Evolutionary conservation across 192 early-diverging fungal genomes (phyloP).

Genomic region (Coemansia sp.): DNA sequence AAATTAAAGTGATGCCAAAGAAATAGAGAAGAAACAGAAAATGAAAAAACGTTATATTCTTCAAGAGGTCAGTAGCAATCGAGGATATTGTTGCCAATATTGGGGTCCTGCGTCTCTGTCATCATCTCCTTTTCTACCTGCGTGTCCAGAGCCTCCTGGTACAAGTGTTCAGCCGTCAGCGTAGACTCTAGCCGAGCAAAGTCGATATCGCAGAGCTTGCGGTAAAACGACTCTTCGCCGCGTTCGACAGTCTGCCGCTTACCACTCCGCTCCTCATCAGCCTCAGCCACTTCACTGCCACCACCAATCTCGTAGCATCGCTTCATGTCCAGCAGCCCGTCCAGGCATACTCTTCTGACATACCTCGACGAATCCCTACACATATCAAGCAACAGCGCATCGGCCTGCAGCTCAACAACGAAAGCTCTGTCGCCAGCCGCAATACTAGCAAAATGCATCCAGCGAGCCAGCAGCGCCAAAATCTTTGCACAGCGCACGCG

Average conservation of each 20-base stretch:
- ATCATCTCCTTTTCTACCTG: slow-evolving; percentile 47
- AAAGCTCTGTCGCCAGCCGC: background rate
- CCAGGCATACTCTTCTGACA: slow-evolving; percentile 39
- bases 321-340: slow-evolving; percentile 24
- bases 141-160: slow-evolving; percentile 52
- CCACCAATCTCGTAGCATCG: background rate
- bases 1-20: background rate
- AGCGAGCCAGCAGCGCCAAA: slow-evolving; percentile 15
- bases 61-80: slow-evolving; percentile 45
- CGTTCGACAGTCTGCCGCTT: background rate
- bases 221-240: slow-evolving; percentile 8
- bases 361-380: slow-evolving; percentile 52
- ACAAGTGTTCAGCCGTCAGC: slow-evolving; percentile 45
- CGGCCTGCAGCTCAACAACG: slow-evolving; percentile 17
- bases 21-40: background rate
- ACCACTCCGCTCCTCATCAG: background rate
- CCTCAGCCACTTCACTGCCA: background rate
- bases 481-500: slow-evolving; percentile 40
- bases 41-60: background rate
- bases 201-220: slow-evolving; percentile 29
- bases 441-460: slow-evolving; percentile 5
- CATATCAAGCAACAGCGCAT: slow-evolving; percentile 42
- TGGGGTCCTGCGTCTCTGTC: slow-evolving; percentile 35
- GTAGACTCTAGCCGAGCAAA: slow-evolving; percentile 31
- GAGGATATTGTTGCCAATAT: slow-evolving; percentile 53